Evolutionary conservation across 495 filamentous ascomycete genomes (phyloP), one percentile per base, ranked within the genome.

Genomic region (Trichoderma erinaceum): DNA sequence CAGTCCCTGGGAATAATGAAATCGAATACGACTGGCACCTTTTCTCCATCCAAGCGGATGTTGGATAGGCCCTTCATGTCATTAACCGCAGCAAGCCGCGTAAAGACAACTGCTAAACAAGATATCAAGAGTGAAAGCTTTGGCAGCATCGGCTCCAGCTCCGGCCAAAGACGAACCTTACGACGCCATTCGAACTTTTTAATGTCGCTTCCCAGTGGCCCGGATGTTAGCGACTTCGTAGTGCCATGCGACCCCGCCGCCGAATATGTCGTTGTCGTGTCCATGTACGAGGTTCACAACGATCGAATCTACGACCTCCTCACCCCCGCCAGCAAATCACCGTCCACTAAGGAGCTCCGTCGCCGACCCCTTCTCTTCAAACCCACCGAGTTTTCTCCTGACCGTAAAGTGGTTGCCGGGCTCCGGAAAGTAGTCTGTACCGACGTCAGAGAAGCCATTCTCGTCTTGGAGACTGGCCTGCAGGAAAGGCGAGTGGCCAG

Each of bases 231-330:
- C 76, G 82, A 90, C 65, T 77, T 97, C 12, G 78, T 82, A 12
- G 77, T 93, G 0, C 83, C 87, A 6, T 80, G 87, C 68, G 92
- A 95, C 67, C 79, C 83, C 0, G 86, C 85, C 27, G 85, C 90
- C 67, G 92, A 97, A 69, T 97, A 97, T 73, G 89, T 92, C 5
- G 87, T 99, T 68, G 75, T 99, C 10, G 83, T 98, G 1, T 96
- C 92, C 21, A 99, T 98, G 95, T 99, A 97, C 78, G 96, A 99
- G 78, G 95, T 99, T 21, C 97, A 99, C 80, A 98, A 98, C 76
- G 95, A 99, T 77, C 88, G 94, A 15, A 97, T 99, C 66, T 99
- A 95, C 72, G 95, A 99, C 73, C 87, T 99, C 3, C 79, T 99
- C 1, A 88, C 90, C 1, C 81, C 84, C 1, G 78, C 83, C 13